Base-by-base conservation (phyloP, 2,329 filamentous ascomycete species). In the Albifimbria verrucaria region DNA sequence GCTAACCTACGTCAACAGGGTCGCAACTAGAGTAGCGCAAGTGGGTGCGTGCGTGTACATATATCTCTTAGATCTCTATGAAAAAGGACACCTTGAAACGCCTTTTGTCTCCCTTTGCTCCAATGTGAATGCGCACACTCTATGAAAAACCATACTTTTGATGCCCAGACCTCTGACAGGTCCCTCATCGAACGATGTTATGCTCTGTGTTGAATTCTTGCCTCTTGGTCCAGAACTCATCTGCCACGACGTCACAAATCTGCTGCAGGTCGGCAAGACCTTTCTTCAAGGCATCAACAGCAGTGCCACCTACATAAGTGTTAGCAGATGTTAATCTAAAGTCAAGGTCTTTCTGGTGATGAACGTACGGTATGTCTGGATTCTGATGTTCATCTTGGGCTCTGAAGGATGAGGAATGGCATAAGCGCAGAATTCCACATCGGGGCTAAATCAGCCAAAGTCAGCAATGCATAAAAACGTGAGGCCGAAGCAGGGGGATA, bases 371-470 rank as follows among this genome's bases (percentile, higher is more conserved):
- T 94, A 97, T 60, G 93, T 99, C 73, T 99, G 94, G 57, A 99
- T 97, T 65, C 94, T 85, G 57, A 99, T 78, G 67, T 97, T 96
- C 93, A 99, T 96, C 75, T 96, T 94, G 41, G 87, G 78, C 73
- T 99, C 94, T 39, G 92, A 96, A 49, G 94, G 94, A 73, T 99
- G 94, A 25, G 94, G 94, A 56, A 99, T 97, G 7, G 93, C 90
- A 72, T 99, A 99, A 56, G 93, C 94, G 73, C 94, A 97, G 74
- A 99, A 97, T 71, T 99, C 94, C 55, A 99, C 94, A 58, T 94
- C 86, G 25, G 94, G 93, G 71, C 93, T 97, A 59, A 50, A n/a
- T n/a, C n/a, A 48, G 15, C 18, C 20, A n/a, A 9, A 25, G 59
- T 55, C 46, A 64, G 48, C 45, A 49, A 25, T 7, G 23, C 2